A percentile compares a stretch with the other conserved stretches of the same genome.
These are phyloP conservation scores for Antrodiella citrinella DNA, from an alignment of 768 basidiomycete species.

Conservation along the genomic window DNA sequence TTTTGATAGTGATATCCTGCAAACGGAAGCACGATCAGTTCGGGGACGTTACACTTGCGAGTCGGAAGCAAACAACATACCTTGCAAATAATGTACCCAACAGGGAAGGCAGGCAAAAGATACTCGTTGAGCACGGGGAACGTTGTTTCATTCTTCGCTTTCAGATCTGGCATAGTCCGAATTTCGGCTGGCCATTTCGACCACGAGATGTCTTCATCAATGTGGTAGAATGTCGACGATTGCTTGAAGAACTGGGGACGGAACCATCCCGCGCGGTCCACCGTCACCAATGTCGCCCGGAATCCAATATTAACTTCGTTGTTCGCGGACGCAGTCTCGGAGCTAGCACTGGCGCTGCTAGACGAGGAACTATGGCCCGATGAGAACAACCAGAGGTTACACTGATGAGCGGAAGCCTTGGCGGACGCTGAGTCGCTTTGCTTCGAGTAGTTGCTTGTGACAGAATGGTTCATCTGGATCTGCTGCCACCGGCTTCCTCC, in stretches of 20 bases:
- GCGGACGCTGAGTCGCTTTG: background rate
- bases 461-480: background rate
- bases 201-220: background rate
- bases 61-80: too few species aligned
- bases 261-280: slow-evolving; percentile 6
- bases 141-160: background rate
- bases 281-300: slow-evolving; percentile 1
- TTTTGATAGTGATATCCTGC: background rate
- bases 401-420: background rate
- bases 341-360: background rate
- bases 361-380: background rate
- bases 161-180: background rate
- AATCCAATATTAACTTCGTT: background rate
- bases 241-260: slow-evolving; percentile 6
- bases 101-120: background rate
- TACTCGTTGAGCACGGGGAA: background rate
- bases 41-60: too few species aligned
- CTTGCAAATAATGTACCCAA: background rate
- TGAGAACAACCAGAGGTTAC: background rate
- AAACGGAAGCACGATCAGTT: too few species aligned
- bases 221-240: background rate
- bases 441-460: background rate
- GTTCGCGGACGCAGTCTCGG: background rate
- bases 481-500: background rate
- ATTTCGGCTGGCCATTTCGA: background rate